Evolutionary conservation across 2,329 filamentous ascomycete species (phyloP).

Genomic region (Aspergillus fumigatus): DNA sequence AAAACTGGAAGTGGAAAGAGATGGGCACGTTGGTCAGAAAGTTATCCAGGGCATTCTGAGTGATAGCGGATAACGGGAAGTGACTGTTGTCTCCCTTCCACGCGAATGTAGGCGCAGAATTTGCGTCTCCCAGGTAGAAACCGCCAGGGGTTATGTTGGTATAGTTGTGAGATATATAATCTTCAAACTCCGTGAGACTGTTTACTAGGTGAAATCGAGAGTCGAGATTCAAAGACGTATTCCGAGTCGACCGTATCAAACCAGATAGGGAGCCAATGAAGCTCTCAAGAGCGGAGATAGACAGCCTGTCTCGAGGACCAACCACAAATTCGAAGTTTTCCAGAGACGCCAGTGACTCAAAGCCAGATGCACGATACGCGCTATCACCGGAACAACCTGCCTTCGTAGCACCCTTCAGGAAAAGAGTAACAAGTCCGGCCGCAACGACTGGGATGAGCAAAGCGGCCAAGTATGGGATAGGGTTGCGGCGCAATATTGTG

Average conservation of each 20-base stretch:
- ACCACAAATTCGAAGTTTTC: slow-evolving; percentile 31
- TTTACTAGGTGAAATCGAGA: slow-evolving; percentile 52
- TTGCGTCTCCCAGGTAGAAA: slow-evolving; percentile 66
- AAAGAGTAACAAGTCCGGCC: slow-evolving; percentile 72
- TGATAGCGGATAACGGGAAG: slow-evolving; percentile 48
- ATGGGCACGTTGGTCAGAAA: slow-evolving; percentile 66
- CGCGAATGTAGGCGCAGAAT: slow-evolving; percentile 60
- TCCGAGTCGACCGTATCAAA: slow-evolving; percentile 25
- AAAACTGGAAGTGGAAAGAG: slow-evolving; percentile 65
- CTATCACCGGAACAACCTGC: slow-evolving; percentile 49
- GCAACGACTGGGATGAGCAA: slow-evolving; percentile 74
- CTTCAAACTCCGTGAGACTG: slow-evolving; percentile 63
- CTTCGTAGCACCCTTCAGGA: slow-evolving; percentile 56
- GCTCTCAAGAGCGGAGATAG: slow-evolving; percentile 17
- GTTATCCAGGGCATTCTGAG: slow-evolving; percentile 63
- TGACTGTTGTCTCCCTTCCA: slow-evolving; percentile 61
- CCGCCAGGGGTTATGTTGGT: slow-evolving; percentile 70
- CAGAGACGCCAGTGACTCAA: slow-evolving; percentile 26
- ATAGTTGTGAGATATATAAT: slow-evolving; percentile 59
- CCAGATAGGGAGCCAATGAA: slow-evolving; percentile 10
- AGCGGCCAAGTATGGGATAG: slow-evolving; percentile 69
- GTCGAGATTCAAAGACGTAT: slow-evolving; percentile 31
- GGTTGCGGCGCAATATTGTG: slow-evolving; percentile 73
- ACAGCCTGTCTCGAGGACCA: slow-evolving; percentile 32
- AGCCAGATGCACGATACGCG: slow-evolving; percentile 16